phyloP scores from a whole-genome alignment of 352 stramenopile genomes.

The Paralagenidium karlingii region DNA sequence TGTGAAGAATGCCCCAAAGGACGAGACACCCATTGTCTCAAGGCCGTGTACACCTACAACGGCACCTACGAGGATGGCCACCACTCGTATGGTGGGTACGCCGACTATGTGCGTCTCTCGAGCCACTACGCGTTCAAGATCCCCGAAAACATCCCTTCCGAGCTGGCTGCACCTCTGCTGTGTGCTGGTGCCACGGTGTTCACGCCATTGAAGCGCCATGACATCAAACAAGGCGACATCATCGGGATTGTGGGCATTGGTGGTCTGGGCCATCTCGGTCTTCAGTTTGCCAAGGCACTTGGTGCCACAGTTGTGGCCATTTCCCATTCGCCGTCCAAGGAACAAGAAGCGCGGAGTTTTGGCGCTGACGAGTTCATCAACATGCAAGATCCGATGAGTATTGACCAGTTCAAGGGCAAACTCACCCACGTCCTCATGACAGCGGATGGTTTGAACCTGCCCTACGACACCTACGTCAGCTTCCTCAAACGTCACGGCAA shows the following conservation, averaged over 20 bases:
- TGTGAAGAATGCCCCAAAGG: slow-evolving; percentile 49
- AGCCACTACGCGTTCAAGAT: slow-evolving; percentile 13
- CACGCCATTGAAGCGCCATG: slow-evolving; percentile 24
- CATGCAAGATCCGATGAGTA: slow-evolving; percentile 3
- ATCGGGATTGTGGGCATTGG: slow-evolving; percentile 49
- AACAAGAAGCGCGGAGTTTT: slow-evolving; percentile 7
- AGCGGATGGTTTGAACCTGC: slow-evolving; percentile 15
- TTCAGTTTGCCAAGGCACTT: slow-evolving; percentile 62
- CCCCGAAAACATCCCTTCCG: slow-evolving; percentile 8
- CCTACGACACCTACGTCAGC: slow-evolving; percentile 14
- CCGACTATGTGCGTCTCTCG: slow-evolving; percentile 10
- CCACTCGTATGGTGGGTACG: slow-evolving; percentile 10
- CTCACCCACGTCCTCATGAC: slow-evolving; percentile 18
- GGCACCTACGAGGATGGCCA: slow-evolving; percentile 8
- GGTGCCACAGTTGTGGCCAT: slow-evolving; percentile 30
- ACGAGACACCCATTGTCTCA: slow-evolving; percentile 45
- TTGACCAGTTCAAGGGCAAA: slow-evolving; percentile 7
- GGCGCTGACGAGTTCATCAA: slow-evolving; percentile 11
- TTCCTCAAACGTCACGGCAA: slow-evolving; percentile 7
- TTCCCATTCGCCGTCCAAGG: slow-evolving; percentile 8
- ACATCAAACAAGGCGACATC: slow-evolving; percentile 12
- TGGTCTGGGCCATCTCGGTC: slow-evolving; percentile 57
- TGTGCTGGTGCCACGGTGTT: slow-evolving; percentile 62
- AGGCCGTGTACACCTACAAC: slow-evolving; percentile 37
- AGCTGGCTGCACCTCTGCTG: slow-evolving; percentile 27